A percentile compares a stretch with the other conserved stretches of the same genome.
Conservation (phyloP, 306 rosid species). For the Abrus pulchellus region DNA sequence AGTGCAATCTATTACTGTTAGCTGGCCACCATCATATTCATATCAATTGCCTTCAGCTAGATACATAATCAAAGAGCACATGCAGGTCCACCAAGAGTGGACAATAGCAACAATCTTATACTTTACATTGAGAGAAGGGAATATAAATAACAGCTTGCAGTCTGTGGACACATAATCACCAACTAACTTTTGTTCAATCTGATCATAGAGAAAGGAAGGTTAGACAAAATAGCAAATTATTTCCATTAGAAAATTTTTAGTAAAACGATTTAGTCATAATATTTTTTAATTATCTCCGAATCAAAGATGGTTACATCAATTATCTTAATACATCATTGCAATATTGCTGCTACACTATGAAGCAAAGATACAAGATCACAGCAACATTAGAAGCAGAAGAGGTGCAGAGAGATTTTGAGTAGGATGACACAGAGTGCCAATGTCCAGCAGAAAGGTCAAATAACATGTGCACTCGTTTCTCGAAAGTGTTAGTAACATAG, state of each 20-base stretch:
- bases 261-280: background rate
- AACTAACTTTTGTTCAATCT: conserved; percentile 16
- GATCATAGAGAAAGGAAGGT: background rate
- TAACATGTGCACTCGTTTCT: background rate
- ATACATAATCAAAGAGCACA: background rate
- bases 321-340: conserved; percentile 1
- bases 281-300: background rate
- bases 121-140: background rate
- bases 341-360: background rate
- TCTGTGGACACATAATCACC: conserved; percentile 14
- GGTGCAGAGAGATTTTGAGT: conserved; percentile 1
- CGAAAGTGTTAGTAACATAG: conserved; percentile 1
- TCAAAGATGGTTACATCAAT: conserved; percentile 2
- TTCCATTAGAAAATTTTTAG: background rate
- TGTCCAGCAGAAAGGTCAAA: conserved; percentile 4
- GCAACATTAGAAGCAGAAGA: background rate
- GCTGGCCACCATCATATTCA: background rate
- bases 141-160: background rate
- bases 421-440: conserved; percentile 14
- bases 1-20: background rate
- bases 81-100: background rate
- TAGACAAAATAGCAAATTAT: background rate
- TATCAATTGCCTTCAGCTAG: conserved; percentile 18
- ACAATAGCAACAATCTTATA: conserved; percentile 11
- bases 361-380: background rate